These are phyloP conservation scores for Canariomyces notabilis DNA, from an alignment of 2,329 filamentous ascomycete genomes.

Conservation along the genomic window DNA sequence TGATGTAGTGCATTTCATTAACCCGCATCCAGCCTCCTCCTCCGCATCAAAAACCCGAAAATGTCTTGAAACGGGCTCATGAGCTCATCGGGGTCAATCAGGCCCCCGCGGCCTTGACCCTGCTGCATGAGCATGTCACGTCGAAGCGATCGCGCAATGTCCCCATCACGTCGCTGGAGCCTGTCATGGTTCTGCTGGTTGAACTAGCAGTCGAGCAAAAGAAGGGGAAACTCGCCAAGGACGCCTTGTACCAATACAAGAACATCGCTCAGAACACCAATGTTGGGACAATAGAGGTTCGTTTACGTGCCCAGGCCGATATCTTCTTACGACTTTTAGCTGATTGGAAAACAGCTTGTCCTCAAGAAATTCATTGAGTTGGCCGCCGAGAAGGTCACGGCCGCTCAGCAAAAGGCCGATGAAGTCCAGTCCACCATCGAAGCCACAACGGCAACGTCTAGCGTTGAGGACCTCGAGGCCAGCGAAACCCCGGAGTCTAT, in stretches of 20 bases:
- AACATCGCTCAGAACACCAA: conserved; percentile 99
- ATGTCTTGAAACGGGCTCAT: conserved; percentile 96
- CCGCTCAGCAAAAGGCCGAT: conserved; percentile 92
- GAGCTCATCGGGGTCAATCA: conserved; percentile 98
- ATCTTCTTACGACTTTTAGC: neutral
- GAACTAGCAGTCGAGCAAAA: conserved; percentile 95
- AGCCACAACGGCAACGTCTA: conserved; percentile 63
- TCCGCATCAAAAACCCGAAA: conserved; percentile 96
- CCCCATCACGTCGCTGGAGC: conserved; percentile 91
- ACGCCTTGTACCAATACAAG: conserved; percentile 99
- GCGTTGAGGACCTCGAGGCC: conserved; percentile 91
- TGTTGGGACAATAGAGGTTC: conserved; percentile 90
- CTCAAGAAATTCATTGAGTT: conserved; percentile 98
- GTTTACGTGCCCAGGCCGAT: conserved; percentile 3
- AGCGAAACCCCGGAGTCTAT: conserved; percentile 98
- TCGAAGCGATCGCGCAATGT: conserved; percentile 97
- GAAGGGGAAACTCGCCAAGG: conserved; percentile 97
- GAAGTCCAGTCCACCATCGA: conserved; percentile 87
- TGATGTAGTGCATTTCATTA: conserved; percentile 9
- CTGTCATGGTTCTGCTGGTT: conserved; percentile 96
- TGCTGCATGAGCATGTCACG: conserved; percentile 98
- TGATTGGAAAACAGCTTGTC: conserved; percentile 57
- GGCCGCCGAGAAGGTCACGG: conserved; percentile 91
- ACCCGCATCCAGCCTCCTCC: conserved; percentile 65
- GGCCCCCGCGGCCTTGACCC: conserved; percentile 81